A percentile compares a stretch with the other conserved stretches of the same genome.
Conservation (phyloP, 805 yeast species). For the Metschnikowia matae region DNA sequence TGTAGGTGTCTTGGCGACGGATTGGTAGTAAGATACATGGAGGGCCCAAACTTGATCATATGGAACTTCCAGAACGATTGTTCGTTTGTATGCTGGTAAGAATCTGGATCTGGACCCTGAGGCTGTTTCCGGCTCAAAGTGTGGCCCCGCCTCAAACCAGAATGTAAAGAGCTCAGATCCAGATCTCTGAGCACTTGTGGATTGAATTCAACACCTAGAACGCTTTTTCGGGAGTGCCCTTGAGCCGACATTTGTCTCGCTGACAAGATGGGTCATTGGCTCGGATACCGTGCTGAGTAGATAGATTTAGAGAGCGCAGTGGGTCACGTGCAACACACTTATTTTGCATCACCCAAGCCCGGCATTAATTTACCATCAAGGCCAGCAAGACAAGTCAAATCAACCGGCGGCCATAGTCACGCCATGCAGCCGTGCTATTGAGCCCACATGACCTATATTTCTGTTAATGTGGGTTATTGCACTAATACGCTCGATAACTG, state of each 20-base stretch:
- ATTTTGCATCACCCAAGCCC: not conserved
- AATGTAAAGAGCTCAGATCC: not conserved
- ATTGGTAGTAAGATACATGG: slow-evolving; percentile 61
- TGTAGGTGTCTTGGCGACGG: slow-evolving; percentile 58
- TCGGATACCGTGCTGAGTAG: not conserved
- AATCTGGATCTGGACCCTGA: slow-evolving; percentile 9
- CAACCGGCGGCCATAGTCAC: not conserved
- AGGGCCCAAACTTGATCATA: slow-evolving; percentile 48
- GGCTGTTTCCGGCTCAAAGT: slow-evolving; percentile 11
- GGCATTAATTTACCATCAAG: not conserved
- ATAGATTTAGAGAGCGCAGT: not conserved
- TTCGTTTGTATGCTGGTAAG: not conserved
- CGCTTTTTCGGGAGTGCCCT: not conserved
- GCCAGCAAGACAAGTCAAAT: not conserved
- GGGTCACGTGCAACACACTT: not conserved
- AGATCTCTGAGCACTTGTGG: not conserved
- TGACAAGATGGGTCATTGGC: not conserved
- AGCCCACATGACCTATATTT: not conserved
- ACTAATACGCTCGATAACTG: not conserved
- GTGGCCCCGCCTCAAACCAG: not conserved
- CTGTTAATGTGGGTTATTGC: not conserved
- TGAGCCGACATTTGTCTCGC: not conserved
- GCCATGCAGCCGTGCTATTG: not conserved
- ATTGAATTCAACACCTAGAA: not conserved
- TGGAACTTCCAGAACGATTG: slow-evolving; percentile 61